These are phyloP conservation scores for Aureobasidium sp. DNA, from an alignment of 2,329 filamentous ascomycete species.

Conservation along the genomic window DNA sequence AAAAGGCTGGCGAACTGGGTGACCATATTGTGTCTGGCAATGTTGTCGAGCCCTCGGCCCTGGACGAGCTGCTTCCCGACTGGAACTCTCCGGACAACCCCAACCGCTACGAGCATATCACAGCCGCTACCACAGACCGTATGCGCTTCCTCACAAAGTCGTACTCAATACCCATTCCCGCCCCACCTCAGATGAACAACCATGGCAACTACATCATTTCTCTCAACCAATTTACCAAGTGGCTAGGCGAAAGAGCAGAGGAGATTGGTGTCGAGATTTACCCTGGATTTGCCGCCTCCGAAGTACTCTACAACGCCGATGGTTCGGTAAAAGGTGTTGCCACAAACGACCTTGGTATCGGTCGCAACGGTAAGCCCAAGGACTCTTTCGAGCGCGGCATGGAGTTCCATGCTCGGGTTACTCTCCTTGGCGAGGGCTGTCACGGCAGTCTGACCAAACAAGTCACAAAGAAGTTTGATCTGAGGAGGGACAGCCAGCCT, in stretches of 20 bases:
- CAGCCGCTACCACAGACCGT: conserved; percentile 70
- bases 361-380: conserved; percentile 73
- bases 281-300: conserved; percentile 87
- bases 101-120: conserved; percentile 77
- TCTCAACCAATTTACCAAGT: conserved; percentile 88
- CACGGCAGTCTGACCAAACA: conserved; percentile 94
- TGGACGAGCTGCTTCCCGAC: conserved; percentile 85
- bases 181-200: conserved; percentile 96
- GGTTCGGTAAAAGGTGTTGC: conserved; percentile 89
- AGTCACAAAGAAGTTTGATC: conserved; percentile 86
- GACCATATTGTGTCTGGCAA: conserved; percentile 94
- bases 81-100: conserved; percentile 88
- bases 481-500: conserved; percentile 78
- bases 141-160: conserved; percentile 92
- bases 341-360: conserved; percentile 87
- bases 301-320: conserved; percentile 78
- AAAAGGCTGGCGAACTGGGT: conserved; percentile 91
- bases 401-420: conserved; percentile 92
- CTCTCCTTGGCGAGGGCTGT: conserved; percentile 87
- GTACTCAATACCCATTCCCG: conserved; percentile 67
- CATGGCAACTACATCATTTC: conserved; percentile 97
- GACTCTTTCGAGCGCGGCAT: conserved; percentile 91
- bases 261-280: conserved; percentile 94
- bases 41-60: conserved; percentile 79
- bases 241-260: conserved; percentile 93